Percentiles rank a stretch among this genome's conserved stretches.
These are phyloP conservation scores for Stachybotrys chlorohalonatus DNA, from an alignment of 2,329 filamentous ascomycete genomes.

Conservation along the genomic window DNA sequence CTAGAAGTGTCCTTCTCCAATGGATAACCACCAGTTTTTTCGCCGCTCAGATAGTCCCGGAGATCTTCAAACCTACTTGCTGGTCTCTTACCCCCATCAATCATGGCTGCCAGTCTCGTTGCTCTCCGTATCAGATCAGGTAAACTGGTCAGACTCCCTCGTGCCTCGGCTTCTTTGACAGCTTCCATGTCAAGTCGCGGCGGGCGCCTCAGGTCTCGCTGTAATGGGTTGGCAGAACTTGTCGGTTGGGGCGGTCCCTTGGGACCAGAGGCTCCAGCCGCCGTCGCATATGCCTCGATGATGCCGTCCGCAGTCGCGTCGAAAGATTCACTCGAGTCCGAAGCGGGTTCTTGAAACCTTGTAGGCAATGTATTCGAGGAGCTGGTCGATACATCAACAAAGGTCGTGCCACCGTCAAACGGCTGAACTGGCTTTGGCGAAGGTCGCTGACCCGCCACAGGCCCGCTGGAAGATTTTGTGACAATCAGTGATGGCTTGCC, in stretches of 20 bases:
- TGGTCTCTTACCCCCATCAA: conserved; percentile 69
- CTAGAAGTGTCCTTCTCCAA: conserved; percentile 28
- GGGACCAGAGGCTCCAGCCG: conserved; percentile 27
- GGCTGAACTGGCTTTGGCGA: conserved; percentile 28
- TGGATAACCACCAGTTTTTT: conserved; percentile 27
- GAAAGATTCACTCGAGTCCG: conserved; percentile 4
- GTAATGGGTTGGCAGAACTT: conserved; percentile 21
- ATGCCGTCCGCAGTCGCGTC: conserved; percentile 35
- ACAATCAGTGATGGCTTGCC: conserved; percentile 48
- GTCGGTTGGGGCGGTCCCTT: conserved; percentile 14
- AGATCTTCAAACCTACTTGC: conserved; percentile 49
- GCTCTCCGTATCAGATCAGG: conserved; percentile 85
- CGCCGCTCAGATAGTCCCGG: conserved; percentile 36
- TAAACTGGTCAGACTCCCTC: conserved; percentile 85
- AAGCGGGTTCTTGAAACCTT: conserved; percentile 7
- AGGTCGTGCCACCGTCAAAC: conserved; percentile 35
- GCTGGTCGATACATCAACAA: conserved; percentile 35
- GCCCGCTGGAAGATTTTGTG: conserved; percentile 11
- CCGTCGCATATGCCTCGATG: conserved; percentile 40
- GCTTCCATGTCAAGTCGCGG: conserved; percentile 75
- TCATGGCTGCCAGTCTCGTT: conserved; percentile 75
- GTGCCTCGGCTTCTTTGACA: conserved; percentile 69
- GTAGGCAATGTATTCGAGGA: conserved; percentile 34
- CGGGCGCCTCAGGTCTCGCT: conserved; percentile 51
- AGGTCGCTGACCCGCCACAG: conserved; percentile 14